Percentiles rank a stretch among this genome's conserved stretches.
Conservation (phyloP, 768 basidiomycete genomes). For the Phanerodontia chrysosporium region DNA sequence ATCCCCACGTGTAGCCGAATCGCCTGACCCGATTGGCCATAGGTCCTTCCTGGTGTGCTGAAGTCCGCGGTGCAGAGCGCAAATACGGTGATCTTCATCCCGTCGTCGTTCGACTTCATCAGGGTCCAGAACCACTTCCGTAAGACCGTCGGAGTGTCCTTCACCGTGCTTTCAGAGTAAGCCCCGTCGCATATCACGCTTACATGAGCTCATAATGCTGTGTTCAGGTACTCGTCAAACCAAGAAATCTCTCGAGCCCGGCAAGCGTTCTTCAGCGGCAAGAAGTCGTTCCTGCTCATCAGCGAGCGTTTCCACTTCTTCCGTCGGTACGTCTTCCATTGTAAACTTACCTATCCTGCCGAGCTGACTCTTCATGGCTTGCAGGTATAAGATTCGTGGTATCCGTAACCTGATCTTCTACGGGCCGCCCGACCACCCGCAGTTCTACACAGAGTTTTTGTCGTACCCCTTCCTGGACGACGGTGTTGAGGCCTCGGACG, state of each 20-base stretch:
- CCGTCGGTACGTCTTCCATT: constrained; percentile 55
- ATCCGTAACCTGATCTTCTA: constrained; percentile 94
- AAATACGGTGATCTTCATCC: constrained; percentile 85
- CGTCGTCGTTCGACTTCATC: constrained; percentile 96
- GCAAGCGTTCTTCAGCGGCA: constrained; percentile 86
- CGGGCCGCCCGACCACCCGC: constrained; percentile 83
- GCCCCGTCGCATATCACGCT: constrained; percentile 17
- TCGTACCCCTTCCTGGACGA: constrained; percentile 89
- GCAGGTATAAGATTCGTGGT: constrained; percentile 88
- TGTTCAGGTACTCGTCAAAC: constrained; percentile 84
- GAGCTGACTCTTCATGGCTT: neutral
- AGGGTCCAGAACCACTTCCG: constrained; percentile 84
- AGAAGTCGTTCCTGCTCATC: constrained; percentile 81
- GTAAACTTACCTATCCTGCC: neutral
- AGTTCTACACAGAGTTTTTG: constrained; percentile 88
- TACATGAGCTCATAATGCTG: too few relatives aligned
- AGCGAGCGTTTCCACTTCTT: constrained; percentile 99
- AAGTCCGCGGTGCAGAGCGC: constrained; percentile 93
- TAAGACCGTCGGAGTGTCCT: constrained; percentile 65
- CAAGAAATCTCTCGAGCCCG: constrained; percentile 93
- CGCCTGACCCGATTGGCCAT: neutral
- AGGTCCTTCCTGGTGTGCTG: constrained; percentile 78
- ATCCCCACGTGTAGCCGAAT: neutral
- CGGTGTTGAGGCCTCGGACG: constrained; percentile 80
- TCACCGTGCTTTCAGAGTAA: constrained; percentile 87